phyloP scores from a whole-genome alignment of 164 flowering plant species.

The Taxillus chinensis region DNA sequence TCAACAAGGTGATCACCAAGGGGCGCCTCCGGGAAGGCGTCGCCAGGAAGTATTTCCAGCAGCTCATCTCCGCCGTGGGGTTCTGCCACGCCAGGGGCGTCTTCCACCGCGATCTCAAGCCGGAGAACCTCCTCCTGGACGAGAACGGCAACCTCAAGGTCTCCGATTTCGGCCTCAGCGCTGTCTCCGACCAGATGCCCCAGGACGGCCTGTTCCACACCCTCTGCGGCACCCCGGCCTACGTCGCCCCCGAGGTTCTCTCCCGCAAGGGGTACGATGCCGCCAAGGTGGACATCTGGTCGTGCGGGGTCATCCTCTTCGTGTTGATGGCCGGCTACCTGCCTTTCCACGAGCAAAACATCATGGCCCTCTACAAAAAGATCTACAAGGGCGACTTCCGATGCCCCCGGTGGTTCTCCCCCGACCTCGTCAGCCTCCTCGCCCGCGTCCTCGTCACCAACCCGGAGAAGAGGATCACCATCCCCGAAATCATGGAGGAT shows the following conservation, averaged over 20 bases:
- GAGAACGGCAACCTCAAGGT: constrained; percentile 18
- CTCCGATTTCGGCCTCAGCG: constrained; percentile 30
- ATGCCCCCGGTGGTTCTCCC: constrained; percentile 36
- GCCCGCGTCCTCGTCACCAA: constrained; percentile 40
- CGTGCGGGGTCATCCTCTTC: constrained; percentile 26
- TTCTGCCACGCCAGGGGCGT: constrained; percentile 35
- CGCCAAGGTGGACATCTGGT: constrained; percentile 32
- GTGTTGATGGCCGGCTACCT: constrained; percentile 35
- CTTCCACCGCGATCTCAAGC: constrained; percentile 29
- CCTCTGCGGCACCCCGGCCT: constrained; percentile 21
- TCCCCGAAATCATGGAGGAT: constrained; percentile 43
- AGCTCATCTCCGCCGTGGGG: constrained; percentile 26
- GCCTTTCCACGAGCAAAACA: constrained; percentile 31
- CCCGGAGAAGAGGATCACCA: constrained; percentile 44
- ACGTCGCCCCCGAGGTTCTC: constrained; percentile 18
- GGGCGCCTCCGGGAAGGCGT: constrained; percentile 22
- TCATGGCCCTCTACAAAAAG: constrained; percentile 32
- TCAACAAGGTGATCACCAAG: constrained; percentile 9
- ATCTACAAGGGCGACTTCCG: constrained; percentile 33
- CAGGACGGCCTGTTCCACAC: constrained; percentile 35
- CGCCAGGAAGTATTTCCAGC: constrained; percentile 33
- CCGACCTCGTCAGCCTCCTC: constrained; percentile 38
- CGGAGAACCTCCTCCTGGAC: constrained; percentile 23
- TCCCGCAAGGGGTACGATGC: constrained; percentile 29
- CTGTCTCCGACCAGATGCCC: constrained; percentile 31